phyloP scores from a whole-genome alignment of 2,329 filamentous ascomycete species.

The Lasiodiplodia citricola region DNA sequence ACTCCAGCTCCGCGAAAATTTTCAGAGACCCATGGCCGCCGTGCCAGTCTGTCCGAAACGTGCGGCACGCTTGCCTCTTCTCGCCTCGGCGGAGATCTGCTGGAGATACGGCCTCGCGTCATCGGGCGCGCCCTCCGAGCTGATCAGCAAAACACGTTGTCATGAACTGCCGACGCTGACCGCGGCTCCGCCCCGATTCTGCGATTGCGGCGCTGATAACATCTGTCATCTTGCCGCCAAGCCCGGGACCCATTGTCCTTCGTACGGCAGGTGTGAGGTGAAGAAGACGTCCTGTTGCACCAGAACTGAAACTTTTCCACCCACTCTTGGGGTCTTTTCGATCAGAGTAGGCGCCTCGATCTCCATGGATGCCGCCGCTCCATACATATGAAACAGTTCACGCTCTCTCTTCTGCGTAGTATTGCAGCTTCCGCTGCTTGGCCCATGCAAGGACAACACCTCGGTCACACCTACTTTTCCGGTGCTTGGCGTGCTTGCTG shows the following conservation, averaged over 20 bases:
- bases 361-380: not conserved
- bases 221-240: not conserved
- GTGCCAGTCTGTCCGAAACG: not conserved
- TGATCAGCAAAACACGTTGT: conserved; percentile 23
- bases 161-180: not conserved
- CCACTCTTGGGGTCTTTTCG: not conserved
- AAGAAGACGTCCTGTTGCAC: not conserved
- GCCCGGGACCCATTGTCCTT: not conserved
- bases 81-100: not conserved
- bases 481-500: conserved; percentile 14
- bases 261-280: not conserved
- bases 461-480: conserved; percentile 20
- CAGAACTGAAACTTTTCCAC: not conserved
- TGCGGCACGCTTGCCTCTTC: conserved; percentile 3
- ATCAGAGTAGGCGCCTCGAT: not conserved
- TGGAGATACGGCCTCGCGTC: conserved; percentile 14
- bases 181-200: not conserved
- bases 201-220: not conserved
- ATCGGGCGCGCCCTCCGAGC: not conserved
- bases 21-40: not conserved
- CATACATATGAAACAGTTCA: not conserved
- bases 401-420: not conserved
- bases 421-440: conserved; percentile 7
- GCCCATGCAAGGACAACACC: conserved; percentile 18
- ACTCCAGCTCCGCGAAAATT: conserved; percentile 13